phyloP scores from a whole-genome alignment of 2,329 filamentous ascomycete species.

The Beauveria pseudobassiana region DNA sequence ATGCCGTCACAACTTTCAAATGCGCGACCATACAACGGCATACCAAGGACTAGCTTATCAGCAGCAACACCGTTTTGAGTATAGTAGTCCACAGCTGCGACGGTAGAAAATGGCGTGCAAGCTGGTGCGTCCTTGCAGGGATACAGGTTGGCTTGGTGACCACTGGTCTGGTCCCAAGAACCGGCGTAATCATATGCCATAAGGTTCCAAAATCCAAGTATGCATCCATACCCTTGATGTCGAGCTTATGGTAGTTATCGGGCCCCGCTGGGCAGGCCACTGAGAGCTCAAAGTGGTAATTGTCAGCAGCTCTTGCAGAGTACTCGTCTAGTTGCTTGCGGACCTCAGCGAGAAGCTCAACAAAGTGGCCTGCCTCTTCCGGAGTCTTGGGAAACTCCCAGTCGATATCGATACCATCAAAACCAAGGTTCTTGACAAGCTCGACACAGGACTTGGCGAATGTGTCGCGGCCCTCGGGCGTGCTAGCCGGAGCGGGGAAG shows the following conservation, averaged over 20 bases:
- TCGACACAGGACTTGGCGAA: conserved; percentile 71
- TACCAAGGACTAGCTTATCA: conserved; percentile 76
- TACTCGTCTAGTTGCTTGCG: conserved; percentile 53
- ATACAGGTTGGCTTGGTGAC: conserved; percentile 77
- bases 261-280: conserved; percentile 58
- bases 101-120: conserved; percentile 71
- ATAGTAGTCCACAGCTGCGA: conserved; percentile 66
- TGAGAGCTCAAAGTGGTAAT: conserved; percentile 55
- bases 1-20: conserved; percentile 73
- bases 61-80: conserved; percentile 53
- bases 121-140: conserved; percentile 47
- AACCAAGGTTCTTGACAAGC: conserved; percentile 71
- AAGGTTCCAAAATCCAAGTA: conserved; percentile 67
- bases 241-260: conserved; percentile 54
- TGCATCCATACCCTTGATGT: conserved; percentile 56
- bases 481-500: conserved; percentile 69
- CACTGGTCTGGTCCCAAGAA: conserved; percentile 64
- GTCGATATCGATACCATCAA: conserved; percentile 64
- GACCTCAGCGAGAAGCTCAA: conserved; percentile 49
- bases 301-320: conserved; percentile 31
- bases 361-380: conserved; percentile 49
- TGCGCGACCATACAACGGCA: conserved; percentile 85
- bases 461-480: conserved; percentile 54
- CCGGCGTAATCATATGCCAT: conserved; percentile 91
- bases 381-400: conserved; percentile 58